Evolutionary conservation across 2,329 filamentous ascomycete genomes (phyloP).

Genomic region (Pseudogymnoascus sp.): DNA sequence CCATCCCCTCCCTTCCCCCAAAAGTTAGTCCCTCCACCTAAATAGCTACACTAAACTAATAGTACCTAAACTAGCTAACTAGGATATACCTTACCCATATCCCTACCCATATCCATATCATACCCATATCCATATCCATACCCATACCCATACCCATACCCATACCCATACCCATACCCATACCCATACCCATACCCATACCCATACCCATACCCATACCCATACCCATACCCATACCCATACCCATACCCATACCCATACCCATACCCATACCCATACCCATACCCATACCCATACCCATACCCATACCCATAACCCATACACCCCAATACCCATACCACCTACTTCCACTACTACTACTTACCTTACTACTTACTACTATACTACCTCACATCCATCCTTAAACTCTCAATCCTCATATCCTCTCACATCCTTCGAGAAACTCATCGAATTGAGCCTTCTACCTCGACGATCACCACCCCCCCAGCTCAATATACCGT

Average conservation of each 20-base stretch:
- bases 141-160: not conserved
- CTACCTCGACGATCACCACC: not conserved
- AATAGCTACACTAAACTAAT: not conserved
- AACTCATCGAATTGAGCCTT: not conserved
- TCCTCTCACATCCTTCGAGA: not conserved
- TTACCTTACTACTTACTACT: not conserved
- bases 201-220: not conserved
- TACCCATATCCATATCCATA: not conserved
- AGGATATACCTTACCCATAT: not conserved
- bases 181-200: not conserved
- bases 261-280: not conserved
- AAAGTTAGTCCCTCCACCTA: not conserved
- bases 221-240: not conserved
- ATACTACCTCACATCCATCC: not conserved
- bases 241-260: not conserved
- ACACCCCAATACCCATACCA: not conserved
- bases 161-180: not conserved
- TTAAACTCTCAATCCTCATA: not conserved
- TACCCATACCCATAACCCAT: not conserved
- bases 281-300: not conserved
- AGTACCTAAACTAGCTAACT: not conserved
- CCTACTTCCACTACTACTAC: not conserved
- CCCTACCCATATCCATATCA: not conserved
- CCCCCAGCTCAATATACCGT: slow-evolving; percentile 11
- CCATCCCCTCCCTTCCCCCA: not conserved